phyloP scores from a whole-genome alignment of 1,284 basidiomycete genomes.

The Mycocalia duriaeana region DNA sequence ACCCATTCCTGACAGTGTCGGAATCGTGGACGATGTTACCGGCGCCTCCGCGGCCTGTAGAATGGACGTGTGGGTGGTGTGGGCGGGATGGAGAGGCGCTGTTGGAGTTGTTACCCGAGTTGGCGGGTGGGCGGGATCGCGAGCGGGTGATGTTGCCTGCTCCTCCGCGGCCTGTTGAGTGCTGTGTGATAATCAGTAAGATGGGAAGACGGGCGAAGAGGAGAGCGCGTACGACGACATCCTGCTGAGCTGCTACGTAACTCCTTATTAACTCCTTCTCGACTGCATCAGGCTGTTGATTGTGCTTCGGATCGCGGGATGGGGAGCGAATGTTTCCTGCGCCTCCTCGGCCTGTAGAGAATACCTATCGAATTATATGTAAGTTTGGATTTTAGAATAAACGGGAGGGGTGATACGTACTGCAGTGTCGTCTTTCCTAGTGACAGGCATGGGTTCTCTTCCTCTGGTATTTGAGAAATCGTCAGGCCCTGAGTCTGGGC shows the following conservation, averaged over 20 bases:
- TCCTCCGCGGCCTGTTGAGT: slow-evolving; percentile 59
- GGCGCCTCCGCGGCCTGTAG: slow-evolving; percentile 61
- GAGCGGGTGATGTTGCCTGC: slow-evolving; percentile 48
- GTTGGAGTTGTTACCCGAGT: slow-evolving; percentile 2
- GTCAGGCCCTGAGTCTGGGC: slow-evolving; percentile 33
- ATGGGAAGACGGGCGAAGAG: slow-evolving; percentile 5
- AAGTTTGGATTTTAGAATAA: not conserved
- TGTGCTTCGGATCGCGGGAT: slow-evolving; percentile 43
- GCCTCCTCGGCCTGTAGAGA: slow-evolving; percentile 71
- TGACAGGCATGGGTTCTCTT: slow-evolving; percentile 42
- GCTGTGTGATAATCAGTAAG: slow-evolving; percentile 25
- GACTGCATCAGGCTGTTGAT: slow-evolving; percentile 24
- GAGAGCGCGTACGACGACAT: slow-evolving; percentile 29
- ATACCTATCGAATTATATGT: slow-evolving; percentile 29
- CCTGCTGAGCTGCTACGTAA: slow-evolving; percentile 30
- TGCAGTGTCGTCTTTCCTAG: slow-evolving; percentile 16
- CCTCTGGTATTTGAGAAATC: slow-evolving; percentile 48
- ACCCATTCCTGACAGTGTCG: slow-evolving; percentile 18
- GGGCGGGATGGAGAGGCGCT: slow-evolving; percentile 15
- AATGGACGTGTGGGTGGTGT: slow-evolving; percentile 28
- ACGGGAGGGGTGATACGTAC: no score
- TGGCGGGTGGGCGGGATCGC: slow-evolving; percentile 24
- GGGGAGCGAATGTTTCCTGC: slow-evolving; percentile 75
- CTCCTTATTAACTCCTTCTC: slow-evolving; percentile 44
- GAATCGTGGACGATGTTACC: slow-evolving; percentile 52